Evolutionary conservation across 768 basidiomycete genomes (phyloP), one percentile per base, ranked within the genome.

Genomic region (Leccinum aurantiacum): DNA sequence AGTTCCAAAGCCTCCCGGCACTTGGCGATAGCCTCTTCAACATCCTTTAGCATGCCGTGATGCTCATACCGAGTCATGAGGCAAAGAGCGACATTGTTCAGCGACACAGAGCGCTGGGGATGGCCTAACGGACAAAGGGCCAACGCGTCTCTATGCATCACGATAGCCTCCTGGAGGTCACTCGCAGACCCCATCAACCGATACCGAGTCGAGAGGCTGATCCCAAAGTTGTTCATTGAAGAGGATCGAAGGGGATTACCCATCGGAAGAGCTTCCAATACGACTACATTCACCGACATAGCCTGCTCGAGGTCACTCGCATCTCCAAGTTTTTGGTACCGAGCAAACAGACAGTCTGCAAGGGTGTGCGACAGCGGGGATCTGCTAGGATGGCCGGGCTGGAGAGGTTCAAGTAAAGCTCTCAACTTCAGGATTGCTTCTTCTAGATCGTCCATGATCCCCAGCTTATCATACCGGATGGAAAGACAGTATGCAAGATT

Each of bases 81-180:
- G 24, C 13, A 29, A 38, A 31, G n/a, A 15, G 55, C 55, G 19
- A 57, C 53, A 22, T 53, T 53, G 11, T 57, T 29, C 31, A 61
- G 25, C 8, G 35, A 51, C 27, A 9, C 5, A 4, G 47, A 17
- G 17, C 46, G 57, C 24, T 52, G 47, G 13, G 57, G 56, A 52
- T 57, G 44, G 31, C 59, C 44, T 22, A 47, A 25, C 47, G 54
- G 49, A 35, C 44, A 22, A 48, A 59, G 57, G n/a, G 8, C 44
- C 46, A 55, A 33, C 4, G 53, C 57, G 35, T 38, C 53, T 33
- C 47, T 57, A 25, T 57, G 38, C 24, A 58, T 54, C 19, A 10
- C 17, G 46, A 73, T 69, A 10, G 69, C 70, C 48, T 64, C 59
- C 15, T 70, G 52, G 41, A 72, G 54, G 54, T 67, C 63, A 29